These are phyloP conservation scores for Pelargonium exstipulatum DNA, from an alignment of 441 rosid species.

Conservation along the genomic window DNA sequence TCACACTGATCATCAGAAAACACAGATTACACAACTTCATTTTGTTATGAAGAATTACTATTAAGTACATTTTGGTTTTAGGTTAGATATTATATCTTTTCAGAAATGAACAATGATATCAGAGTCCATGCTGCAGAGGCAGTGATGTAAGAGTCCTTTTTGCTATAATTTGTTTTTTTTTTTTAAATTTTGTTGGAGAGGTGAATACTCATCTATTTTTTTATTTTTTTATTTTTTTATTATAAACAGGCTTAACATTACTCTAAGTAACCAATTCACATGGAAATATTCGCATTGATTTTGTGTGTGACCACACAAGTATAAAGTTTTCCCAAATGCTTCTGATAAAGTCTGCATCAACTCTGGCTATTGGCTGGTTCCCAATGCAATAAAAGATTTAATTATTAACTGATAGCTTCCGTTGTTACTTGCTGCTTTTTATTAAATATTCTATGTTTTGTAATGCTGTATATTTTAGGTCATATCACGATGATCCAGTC, in stretches of 20 bases:
- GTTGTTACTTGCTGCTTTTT: conserved; percentile 9
- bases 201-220: neutral
- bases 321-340: neutral
- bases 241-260: conserved; percentile 1
- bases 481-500: conserved; percentile 80
- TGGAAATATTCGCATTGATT: neutral
- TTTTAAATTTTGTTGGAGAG: neutral
- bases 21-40: neutral
- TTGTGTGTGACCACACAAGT: neutral
- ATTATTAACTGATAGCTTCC: no score
- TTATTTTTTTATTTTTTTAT: no score
- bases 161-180: neutral
- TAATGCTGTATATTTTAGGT: conserved; percentile 47
- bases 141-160: neutral
- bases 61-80: neutral
- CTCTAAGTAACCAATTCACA: neutral
- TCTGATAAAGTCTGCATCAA: neutral
- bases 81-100: no score
- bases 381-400: no score
- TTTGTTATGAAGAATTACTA: neutral
- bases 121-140: neutral
- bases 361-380: no score
- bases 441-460: conserved; percentile 10
- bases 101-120: neutral
- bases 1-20: neutral